Conservation (phyloP, 352 stramenopile species). For the Globisporangium mamillatum region DNA sequence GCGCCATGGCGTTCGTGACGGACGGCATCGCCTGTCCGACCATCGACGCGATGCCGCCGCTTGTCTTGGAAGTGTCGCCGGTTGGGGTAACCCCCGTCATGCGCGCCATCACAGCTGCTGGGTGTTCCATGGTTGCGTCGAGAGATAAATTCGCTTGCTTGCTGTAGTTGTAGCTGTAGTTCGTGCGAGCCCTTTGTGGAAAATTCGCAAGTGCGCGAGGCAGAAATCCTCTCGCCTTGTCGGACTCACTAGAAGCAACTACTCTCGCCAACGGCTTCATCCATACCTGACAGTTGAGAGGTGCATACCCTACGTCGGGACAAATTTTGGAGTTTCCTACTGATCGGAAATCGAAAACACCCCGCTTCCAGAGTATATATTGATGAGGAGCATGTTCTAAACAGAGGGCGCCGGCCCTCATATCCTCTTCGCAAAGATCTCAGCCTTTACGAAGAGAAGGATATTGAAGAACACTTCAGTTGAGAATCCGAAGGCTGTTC, state of each 20-base stretch:
- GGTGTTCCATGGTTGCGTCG: conserved; percentile 27
- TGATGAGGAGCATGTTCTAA: too few species aligned
- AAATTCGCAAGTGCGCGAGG: neutral
- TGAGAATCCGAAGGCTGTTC: too few species aligned
- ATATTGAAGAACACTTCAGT: too few species aligned
- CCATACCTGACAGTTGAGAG: neutral
- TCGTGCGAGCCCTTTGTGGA: neutral
- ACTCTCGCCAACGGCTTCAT: neutral
- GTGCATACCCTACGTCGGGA: neutral
- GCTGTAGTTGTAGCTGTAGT: neutral
- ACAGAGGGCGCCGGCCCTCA: too few species aligned
- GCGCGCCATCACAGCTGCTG: conserved; percentile 23
- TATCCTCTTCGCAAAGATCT: too few species aligned
- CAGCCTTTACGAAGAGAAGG: too few species aligned
- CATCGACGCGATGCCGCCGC: conserved; percentile 9
- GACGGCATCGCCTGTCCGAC: conserved; percentile 13
- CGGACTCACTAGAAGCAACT: too few species aligned
- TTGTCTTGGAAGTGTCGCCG: conserved; percentile 16
- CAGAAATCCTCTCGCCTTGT: neutral
- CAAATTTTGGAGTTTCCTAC: too few species aligned
- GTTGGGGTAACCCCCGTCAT: conserved; percentile 26
- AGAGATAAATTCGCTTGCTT: conserved; percentile 4
- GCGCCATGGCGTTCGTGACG: conserved; percentile 16
- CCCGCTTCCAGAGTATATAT: too few species aligned
- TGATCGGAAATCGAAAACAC: too few species aligned